These are phyloP conservation scores for Clonostachys rosea DNA, from an alignment of 2,329 filamentous ascomycete genomes.

Conservation along the genomic window DNA sequence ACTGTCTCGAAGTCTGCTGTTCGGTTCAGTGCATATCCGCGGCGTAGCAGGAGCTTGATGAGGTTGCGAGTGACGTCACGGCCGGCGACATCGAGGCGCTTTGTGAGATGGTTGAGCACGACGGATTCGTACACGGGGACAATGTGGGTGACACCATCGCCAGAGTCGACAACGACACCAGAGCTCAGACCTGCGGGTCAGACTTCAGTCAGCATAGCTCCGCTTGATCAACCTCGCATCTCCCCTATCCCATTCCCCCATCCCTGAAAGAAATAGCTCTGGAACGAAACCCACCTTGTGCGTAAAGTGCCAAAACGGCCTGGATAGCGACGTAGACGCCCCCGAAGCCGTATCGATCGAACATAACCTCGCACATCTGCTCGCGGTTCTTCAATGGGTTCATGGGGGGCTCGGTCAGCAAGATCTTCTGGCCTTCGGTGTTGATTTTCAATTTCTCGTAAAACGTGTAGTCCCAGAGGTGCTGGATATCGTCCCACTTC, in stretches of 20 bases:
- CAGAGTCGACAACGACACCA: slow-evolving; percentile 97
- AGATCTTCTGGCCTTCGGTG: slow-evolving; percentile 88
- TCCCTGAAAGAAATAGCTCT: slow-evolving; percentile 1
- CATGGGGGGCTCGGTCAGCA: slow-evolving; percentile 95
- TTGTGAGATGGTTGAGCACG: slow-evolving; percentile 93
- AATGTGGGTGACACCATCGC: slow-evolving; percentile 97
- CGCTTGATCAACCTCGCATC: not conserved
- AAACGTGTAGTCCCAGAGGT: slow-evolving; percentile 99
- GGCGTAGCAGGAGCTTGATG: slow-evolving; percentile 87
- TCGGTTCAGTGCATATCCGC: slow-evolving; percentile 94
- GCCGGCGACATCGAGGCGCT: slow-evolving; percentile 89
- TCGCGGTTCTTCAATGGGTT: slow-evolving; percentile 96
- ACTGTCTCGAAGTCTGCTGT: slow-evolving; percentile 99
- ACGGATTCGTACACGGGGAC: slow-evolving; percentile 98
- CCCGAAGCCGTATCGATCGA: slow-evolving; percentile 92
- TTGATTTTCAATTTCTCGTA: slow-evolving; percentile 95
- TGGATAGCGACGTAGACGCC: slow-evolving; percentile 98
- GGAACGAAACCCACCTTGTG: slow-evolving; percentile 65
- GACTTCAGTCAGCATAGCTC: not conserved
- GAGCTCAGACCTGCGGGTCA: slow-evolving; percentile 65
- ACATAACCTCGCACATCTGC: slow-evolving; percentile 99
- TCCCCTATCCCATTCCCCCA: not conserved
- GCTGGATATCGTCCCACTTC: slow-evolving; percentile 99
- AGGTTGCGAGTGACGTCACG: slow-evolving; percentile 98
- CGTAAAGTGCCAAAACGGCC: slow-evolving; percentile 91